phyloP scores from a whole-genome alignment of 257 asterid species.

The Solanum ahanhuiri region DNA sequence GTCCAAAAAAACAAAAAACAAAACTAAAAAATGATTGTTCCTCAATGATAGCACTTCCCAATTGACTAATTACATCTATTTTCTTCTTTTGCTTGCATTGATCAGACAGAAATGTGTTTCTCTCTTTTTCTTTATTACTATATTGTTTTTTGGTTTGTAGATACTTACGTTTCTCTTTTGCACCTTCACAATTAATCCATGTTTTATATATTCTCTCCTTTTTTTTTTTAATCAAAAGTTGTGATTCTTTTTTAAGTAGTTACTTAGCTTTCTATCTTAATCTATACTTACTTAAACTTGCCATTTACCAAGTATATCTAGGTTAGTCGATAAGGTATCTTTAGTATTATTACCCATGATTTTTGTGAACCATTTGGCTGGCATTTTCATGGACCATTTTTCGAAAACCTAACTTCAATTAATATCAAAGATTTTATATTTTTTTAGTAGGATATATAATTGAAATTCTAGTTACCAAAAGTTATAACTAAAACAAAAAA shows the following conservation, averaged over 20 bases:
- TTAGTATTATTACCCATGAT: conserved; percentile 23
- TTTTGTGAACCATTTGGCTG: background rate
- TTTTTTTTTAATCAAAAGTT: background rate
- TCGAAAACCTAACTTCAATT: background rate
- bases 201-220: background rate
- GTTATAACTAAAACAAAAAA: background rate
- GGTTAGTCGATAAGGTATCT: background rate
- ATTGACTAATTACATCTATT: conserved; percentile 6
- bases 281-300: conserved; percentile 11
- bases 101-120: conserved; percentile 9
- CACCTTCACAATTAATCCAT: conserved; percentile 5
- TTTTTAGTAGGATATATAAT: background rate
- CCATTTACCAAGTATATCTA: conserved; percentile 13
- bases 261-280: conserved; percentile 7
- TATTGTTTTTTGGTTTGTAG: background rate
- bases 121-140: background rate
- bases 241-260: conserved; percentile 2
- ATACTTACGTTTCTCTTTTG: background rate
- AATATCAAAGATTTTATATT: background rate
- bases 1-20: background rate
- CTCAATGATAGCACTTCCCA: conserved; percentile 16
- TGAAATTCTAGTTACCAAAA: background rate
- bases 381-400: conserved; percentile 9
- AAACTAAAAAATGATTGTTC: background rate
- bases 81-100: background rate